Base-by-base conservation (phyloP, 2,329 filamentous ascomycete species). In the Paraconiothyrium sp. region DNA sequence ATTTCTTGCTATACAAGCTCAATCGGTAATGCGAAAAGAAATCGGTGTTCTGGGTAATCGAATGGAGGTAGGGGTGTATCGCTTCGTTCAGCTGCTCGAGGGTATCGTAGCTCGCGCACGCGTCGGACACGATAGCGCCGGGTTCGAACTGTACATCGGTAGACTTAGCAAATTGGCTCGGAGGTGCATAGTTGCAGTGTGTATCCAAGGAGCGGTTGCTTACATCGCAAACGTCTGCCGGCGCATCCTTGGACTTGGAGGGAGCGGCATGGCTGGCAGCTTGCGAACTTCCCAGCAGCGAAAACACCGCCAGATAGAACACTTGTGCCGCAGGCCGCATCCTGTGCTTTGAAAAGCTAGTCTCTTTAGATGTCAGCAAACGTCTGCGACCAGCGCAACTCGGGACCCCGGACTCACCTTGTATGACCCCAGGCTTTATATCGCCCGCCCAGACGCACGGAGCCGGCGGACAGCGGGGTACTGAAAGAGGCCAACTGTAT, bases 1-100 rank as follows among this genome's bases (percentile, higher is more conserved):
- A 99, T 80, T 88, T 89, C 79, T 95, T 97, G 79, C 96, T 91
- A 80, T 93, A 99, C 22, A 99, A 86, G 78, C 97, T 98, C 49
- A 99, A 83, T 60, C 95, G 90, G 82, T 98, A 99, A 80, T 98
- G 93, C 57, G 94, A 94, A 81, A 99, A 99, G 86, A 97, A 99
- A 80, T 99, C 95, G 78, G 94, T 97, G 57, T 91, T 89, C 70
- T 88, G 88, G 0, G 93, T 97, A 49, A 99, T 88, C 58, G 92
- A 90, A 72, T 92, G 87, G 69, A 99, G 82, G 56, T 89, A 87
- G 20, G 93, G 92, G 71, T 90, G 89, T 65, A 97, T 85, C 62
- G 88, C 86, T 68, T 84, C 80, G 80, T 98, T 99, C 57, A 99
- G 84, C 44, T 85, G 83, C 76, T 99, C 94, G 78, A 99, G 90